phyloP scores from a whole-genome alignment of 495 filamentous ascomycete genomes.

The Trypethelium eluteriae region DNA sequence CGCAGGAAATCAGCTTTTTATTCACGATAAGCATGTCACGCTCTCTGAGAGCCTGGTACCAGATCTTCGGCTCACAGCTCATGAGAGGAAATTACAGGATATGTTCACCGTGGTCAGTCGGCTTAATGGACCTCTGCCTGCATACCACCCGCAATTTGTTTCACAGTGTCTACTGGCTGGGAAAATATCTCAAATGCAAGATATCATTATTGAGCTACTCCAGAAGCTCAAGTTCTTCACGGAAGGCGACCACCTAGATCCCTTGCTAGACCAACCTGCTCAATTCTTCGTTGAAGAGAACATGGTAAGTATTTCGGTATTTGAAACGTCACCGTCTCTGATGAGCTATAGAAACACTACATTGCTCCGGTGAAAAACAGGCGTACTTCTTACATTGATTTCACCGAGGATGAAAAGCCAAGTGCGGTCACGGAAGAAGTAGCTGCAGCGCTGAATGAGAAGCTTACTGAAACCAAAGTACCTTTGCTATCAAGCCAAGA shows the following conservation, averaged over 20 bases:
- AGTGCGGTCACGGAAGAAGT: slow-evolving; percentile 64
- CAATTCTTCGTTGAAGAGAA: slow-evolving; percentile 29
- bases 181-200: slow-evolving; percentile 65
- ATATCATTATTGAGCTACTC: slow-evolving; percentile 65
- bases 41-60: slow-evolving; percentile 54
- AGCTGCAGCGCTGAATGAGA: slow-evolving; percentile 65
- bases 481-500: slow-evolving; percentile 80
- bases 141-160: slow-evolving; percentile 90
- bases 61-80: slow-evolving; percentile 55
- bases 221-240: slow-evolving; percentile 74
- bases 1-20: slow-evolving; percentile 86
- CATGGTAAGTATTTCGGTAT: background rate
- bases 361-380: slow-evolving; percentile 44
- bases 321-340: slow-evolving; percentile 28
- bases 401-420: slow-evolving; percentile 39
- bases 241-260: slow-evolving; percentile 75
- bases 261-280: slow-evolving; percentile 63
- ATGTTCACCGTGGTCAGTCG: slow-evolving; percentile 73
- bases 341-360: slow-evolving; percentile 26
- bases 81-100: slow-evolving; percentile 47
- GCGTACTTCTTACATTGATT: slow-evolving; percentile 48
- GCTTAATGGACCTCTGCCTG: slow-evolving; percentile 79
- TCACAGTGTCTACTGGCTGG: slow-evolving; percentile 81
- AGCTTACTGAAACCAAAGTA: slow-evolving; percentile 63
- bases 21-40: slow-evolving; percentile 69